phyloP scores from a whole-genome alignment of 2,329 filamentous ascomycete genomes.

The Microdochium trichocladiopsis region DNA sequence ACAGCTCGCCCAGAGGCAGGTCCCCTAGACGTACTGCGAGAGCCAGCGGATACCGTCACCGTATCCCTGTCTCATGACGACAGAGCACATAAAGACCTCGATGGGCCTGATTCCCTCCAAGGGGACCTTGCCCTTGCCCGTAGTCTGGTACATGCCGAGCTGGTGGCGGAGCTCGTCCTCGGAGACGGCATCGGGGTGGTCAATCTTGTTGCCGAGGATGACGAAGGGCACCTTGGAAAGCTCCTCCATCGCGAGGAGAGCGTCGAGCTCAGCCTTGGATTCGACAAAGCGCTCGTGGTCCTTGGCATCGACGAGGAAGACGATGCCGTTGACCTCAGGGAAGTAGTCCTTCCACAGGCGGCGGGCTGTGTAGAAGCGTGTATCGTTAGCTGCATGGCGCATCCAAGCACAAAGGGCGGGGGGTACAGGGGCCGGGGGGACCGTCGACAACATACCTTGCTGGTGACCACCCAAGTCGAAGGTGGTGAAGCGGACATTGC shows the following conservation, averaged over 20 bases:
- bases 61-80: slow-evolving; percentile 96
- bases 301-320: slow-evolving; percentile 97
- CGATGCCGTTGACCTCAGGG: slow-evolving; percentile 91
- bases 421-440: too few relatives aligned
- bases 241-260: slow-evolving; percentile 93
- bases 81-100: slow-evolving; percentile 98
- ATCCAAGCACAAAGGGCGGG: too few relatives aligned
- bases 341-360: slow-evolving; percentile 97
- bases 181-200: slow-evolving; percentile 89
- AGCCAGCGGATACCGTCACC: slow-evolving; percentile 88
- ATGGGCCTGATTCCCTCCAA: slow-evolving; percentile 90
- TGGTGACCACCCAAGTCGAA: slow-evolving; percentile 92
- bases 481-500: slow-evolving; percentile 89
- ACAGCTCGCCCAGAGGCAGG: background rate
- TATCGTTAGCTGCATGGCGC: too few relatives aligned
- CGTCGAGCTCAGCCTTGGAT: slow-evolving; percentile 95
- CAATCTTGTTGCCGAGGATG: slow-evolving; percentile 98
- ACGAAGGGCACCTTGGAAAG: slow-evolving; percentile 93
- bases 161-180: slow-evolving; percentile 93
- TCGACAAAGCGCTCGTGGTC: slow-evolving; percentile 92
- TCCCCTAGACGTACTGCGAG: slow-evolving; percentile 76
- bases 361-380: slow-evolving; percentile 55
- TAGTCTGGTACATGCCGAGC: slow-evolving; percentile 91
- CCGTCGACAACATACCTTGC: slow-evolving; percentile 66
- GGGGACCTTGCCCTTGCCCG: slow-evolving; percentile 89